Evolutionary conservation across 371 early-diverging fungal genomes (phyloP).

Genomic region (Mortierella sp.): DNA sequence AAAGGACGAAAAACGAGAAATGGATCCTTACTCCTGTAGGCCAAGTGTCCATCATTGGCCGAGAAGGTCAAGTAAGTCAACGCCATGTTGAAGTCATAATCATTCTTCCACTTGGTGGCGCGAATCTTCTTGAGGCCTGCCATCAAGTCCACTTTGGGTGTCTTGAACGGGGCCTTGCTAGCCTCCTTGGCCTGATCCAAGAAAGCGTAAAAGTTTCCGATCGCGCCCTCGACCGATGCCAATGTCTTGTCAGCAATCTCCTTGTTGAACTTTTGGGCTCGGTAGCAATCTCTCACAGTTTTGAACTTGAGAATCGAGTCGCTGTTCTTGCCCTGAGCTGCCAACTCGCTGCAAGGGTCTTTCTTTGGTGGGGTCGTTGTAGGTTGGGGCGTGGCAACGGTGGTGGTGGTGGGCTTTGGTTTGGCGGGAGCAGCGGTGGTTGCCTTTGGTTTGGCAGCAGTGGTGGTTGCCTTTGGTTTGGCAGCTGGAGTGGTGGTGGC

Average conservation of each 20-base stretch:
- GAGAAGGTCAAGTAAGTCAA: conserved; percentile 32
- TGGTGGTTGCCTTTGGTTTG: no score
- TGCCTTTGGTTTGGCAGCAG: no score
- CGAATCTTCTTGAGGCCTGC: conserved; percentile 35
- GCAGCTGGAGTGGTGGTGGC: no score
- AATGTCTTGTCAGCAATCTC: conserved; percentile 34
- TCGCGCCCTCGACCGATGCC: conserved; percentile 24
- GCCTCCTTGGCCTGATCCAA: conserved; percentile 39
- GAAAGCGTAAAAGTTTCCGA: conserved; percentile 48
- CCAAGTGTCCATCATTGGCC: conserved; percentile 47
- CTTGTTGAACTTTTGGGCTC: conserved; percentile 29
- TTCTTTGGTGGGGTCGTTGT: no score
- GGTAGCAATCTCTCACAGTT: conserved; percentile 30
- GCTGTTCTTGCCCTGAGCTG: conserved; percentile 21
- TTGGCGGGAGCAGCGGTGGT: no score
- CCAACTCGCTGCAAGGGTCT: conserved; percentile 33
- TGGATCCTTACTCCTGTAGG: conserved; percentile 28
- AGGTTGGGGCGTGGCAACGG: no score
- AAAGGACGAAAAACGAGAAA: neutral
- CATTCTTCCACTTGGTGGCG: conserved; percentile 38
- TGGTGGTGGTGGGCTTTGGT: no score
- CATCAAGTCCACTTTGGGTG: conserved; percentile 31
- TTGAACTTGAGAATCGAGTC: conserved; percentile 21
- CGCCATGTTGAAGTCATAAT: conserved; percentile 48
- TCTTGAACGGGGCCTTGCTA: conserved; percentile 24